Conservation (phyloP, 257 asterid species). For the Cruciata laevipes region DNA sequence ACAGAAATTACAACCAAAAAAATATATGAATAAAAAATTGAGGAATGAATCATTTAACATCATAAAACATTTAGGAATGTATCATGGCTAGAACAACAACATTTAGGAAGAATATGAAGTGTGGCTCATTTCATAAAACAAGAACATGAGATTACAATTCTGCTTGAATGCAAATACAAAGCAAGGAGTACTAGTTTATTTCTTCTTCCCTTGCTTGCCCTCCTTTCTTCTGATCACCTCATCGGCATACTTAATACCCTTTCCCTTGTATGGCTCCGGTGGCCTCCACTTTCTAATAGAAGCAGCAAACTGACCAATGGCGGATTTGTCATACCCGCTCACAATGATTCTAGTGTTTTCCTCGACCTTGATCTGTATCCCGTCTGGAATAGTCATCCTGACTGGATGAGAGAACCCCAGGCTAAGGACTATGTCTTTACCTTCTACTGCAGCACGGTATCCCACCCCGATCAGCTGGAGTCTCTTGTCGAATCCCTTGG, state of each 20-base stretch:
- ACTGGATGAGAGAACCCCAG: slow-evolving; percentile 97
- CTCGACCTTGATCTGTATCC: slow-evolving; percentile 81
- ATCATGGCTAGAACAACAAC: no score
- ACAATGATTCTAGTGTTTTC: slow-evolving; percentile 83
- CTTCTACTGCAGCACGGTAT: slow-evolving; percentile 85
- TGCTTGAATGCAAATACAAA: not conserved
- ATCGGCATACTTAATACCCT: slow-evolving; percentile 91
- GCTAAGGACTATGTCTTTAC: slow-evolving; percentile 76
- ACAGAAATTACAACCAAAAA: slow-evolving; percentile 13
- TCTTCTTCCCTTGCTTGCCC: slow-evolving; percentile 97
- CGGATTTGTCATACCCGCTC: slow-evolving; percentile 79
- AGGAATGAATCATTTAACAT: no score
- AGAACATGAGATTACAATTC: no score
- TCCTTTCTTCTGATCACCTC: slow-evolving; percentile 88
- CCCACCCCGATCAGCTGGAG: slow-evolving; percentile 94
- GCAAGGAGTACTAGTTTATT: slow-evolving; percentile 18
- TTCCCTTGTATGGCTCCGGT: slow-evolving; percentile 98
- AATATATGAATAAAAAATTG: no score
- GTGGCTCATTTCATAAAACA: not conserved
- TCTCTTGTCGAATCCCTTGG: slow-evolving; percentile 90
- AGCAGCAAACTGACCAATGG: slow-evolving; percentile 89
- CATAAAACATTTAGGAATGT: no score
- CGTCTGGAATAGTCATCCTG: slow-evolving; percentile 67
- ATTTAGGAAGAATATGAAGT: no score
- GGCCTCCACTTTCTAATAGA: slow-evolving; percentile 97